A percentile compares a stretch with the other conserved stretches of the same genome.
These are phyloP conservation scores for Nicotiana undulata DNA, from an alignment of 257 asterid species.

Conservation along the genomic window DNA sequence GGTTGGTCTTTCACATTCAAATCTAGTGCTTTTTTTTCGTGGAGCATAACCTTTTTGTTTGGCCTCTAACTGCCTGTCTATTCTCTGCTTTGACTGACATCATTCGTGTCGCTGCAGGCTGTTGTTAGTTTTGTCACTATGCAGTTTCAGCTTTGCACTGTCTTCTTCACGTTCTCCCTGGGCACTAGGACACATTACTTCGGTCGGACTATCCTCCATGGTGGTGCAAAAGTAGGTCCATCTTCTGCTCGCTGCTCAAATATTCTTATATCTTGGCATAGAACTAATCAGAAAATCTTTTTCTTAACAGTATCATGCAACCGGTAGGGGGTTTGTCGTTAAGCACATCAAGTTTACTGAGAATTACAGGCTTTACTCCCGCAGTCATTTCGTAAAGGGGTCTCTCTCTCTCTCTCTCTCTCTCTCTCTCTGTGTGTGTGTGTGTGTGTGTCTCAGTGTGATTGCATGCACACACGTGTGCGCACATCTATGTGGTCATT, in stretches of 20 bases:
- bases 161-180: slow-evolving; percentile 89
- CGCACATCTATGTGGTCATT: background rate
- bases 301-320: slow-evolving; percentile 85
- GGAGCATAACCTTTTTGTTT: too few relatives aligned
- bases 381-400: slow-evolving; percentile 98
- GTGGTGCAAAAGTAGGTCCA: slow-evolving; percentile 82
- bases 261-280: background rate
- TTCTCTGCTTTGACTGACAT: background rate
- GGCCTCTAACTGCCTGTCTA: background rate
- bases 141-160: slow-evolving; percentile 96
- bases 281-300: slow-evolving; percentile 5
- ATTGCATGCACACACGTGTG: background rate
- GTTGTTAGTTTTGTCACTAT: slow-evolving; percentile 86
- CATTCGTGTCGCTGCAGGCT: slow-evolving; percentile 46
- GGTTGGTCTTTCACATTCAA: background rate
- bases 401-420: slow-evolving; percentile 33
- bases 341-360: slow-evolving; percentile 94
- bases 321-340: slow-evolving; percentile 96
- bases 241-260: slow-evolving; percentile 12
- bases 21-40: background rate
- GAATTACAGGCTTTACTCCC: slow-evolving; percentile 91
- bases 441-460: background rate
- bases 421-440: slow-evolving; percentile 1
- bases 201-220: slow-evolving; percentile 97
- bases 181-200: slow-evolving; percentile 97